These are phyloP conservation scores for Mycogone perniciosa DNA, from an alignment of 2,329 filamentous ascomycete genomes.

Conservation along the genomic window DNA sequence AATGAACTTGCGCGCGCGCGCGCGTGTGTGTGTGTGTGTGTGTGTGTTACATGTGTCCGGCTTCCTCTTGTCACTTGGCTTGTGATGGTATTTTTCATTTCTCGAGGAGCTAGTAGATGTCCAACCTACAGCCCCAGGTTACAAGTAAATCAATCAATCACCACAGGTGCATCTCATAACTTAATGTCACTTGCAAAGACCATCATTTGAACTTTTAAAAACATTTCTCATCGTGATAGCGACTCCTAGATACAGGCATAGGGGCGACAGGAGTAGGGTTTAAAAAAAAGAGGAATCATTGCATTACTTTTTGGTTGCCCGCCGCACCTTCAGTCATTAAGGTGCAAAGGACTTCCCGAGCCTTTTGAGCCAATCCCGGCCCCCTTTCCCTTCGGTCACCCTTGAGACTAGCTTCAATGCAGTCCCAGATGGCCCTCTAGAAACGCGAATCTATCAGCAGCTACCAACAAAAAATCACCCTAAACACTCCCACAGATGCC, in stretches of 20 bases:
- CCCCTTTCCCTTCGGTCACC: constrained; percentile 24
- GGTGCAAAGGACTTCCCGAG: constrained; percentile 34
- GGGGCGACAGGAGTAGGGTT: constrained; percentile 27
- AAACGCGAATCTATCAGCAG: constrained; percentile 37
- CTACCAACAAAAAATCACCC: constrained; percentile 28
- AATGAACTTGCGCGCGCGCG: no score
- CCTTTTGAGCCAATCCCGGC: constrained; percentile 31
- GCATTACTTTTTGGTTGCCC: constrained; percentile 39
- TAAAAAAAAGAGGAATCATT: constrained; percentile 29
- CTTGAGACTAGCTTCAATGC: constrained; percentile 23
- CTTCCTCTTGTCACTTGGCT: neutral
- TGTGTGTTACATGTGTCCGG: neutral
- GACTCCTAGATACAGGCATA: constrained; percentile 32
- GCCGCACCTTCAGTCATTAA: constrained; percentile 31
- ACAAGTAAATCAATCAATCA: no score
- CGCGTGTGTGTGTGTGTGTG: no score
- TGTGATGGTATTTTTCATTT: no score
- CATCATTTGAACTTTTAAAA: constrained; percentile 10
- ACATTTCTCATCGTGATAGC: constrained; percentile 28
- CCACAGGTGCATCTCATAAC: no score
- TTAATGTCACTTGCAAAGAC: neutral
- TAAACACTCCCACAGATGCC: constrained; percentile 25
- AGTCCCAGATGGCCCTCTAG: constrained; percentile 28
- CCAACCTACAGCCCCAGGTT: no score
- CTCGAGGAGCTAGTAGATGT: no score